Base-by-base conservation (phyloP, 495 filamentous ascomycete genomes). In the Pseudevernia furfuracea region DNA sequence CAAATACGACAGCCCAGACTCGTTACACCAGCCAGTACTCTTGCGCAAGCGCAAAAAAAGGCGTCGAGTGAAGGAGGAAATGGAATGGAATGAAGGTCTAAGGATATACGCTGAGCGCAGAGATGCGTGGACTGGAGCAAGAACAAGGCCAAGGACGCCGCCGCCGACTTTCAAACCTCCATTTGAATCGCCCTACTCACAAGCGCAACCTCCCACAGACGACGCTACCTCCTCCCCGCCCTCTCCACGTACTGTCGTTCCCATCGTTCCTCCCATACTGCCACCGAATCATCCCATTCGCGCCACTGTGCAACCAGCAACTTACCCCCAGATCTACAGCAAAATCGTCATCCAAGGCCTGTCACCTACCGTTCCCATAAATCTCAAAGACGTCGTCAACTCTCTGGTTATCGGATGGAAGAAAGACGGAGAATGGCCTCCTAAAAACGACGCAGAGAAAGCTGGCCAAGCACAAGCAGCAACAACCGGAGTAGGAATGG, bases 401-500 rank as follows among this genome's bases (percentile, higher is more conserved):
- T 83, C 89, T 37, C 87, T 93, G 69, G 92, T 97, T 4, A 82
- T 87, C 48, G 94, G 94, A 39, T 97, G 94, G 94, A 93, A 95
- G 74, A 81, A 88, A 52, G 92, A 95, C 71, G 94, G 91, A 25
- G 88, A 96, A 71, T 98, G 94, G 94, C 94, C 94, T 3, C 90
- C 93, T 25, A 88, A 87, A 56, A 46, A 41, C 38, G 49, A 58
- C 12, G 23, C 21, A 0, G 58, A 63, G 65, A 48, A 57, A 58
- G 44, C 28, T 25, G 41, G 59, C 12, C 5, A 9, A 37, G 59
- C 23, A 4, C 21, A 28, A 9, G 49, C 37, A 12, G 49, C n/a
- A 12, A 28, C 8, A 55, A 65, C 38, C 28, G 55, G 57, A 15
- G 55, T 43, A 59, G 43, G 53, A 10, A 60, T 43, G 62, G 43